Percentiles rank a stretch among this genome's conserved stretches.
Evolutionary conservation across 2,329 filamentous ascomycete species (phyloP).

Genomic region (Purpureocillium lavendulum): DNA sequence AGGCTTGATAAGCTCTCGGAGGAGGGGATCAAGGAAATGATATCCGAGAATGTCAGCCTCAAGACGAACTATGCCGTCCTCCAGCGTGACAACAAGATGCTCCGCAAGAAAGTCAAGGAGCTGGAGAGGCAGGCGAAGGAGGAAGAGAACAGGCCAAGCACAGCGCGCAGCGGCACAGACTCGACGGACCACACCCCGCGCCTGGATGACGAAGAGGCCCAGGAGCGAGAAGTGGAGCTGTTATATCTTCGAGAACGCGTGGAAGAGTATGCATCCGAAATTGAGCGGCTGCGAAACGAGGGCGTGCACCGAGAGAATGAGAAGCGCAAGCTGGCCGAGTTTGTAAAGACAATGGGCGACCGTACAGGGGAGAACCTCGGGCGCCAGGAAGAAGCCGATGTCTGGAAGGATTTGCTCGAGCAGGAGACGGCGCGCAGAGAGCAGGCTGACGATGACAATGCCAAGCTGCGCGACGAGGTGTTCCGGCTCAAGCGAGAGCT

Average conservation of each 20-base stretch:
- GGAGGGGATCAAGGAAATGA: constrained; percentile 95
- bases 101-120: constrained; percentile 76
- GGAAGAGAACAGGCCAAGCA: constrained; percentile 54
- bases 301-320: constrained; percentile 73
- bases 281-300: constrained; percentile 75
- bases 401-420: constrained; percentile 92
- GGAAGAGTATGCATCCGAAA: constrained; percentile 74
- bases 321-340: constrained; percentile 77
- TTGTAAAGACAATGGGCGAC: constrained; percentile 51
- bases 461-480: constrained; percentile 74
- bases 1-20: constrained; percentile 88
- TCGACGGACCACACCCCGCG: constrained; percentile 50
- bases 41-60: constrained; percentile 92
- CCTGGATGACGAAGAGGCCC: constrained; percentile 49
- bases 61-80: constrained; percentile 83
- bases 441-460: constrained; percentile 84
- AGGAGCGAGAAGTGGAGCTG: constrained; percentile 77
- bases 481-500: constrained; percentile 61
- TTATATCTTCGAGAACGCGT: constrained; percentile 76
- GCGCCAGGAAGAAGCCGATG: constrained; percentile 61
- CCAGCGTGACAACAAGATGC: constrained; percentile 80
- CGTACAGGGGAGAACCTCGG: constrained; percentile 40
- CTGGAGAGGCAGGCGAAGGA: constrained; percentile 72
- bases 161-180: constrained; percentile 46
- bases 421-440: constrained; percentile 85